phyloP scores from a whole-genome alignment of 805 yeast genomes.

The Yarrowia sp. region DNA sequence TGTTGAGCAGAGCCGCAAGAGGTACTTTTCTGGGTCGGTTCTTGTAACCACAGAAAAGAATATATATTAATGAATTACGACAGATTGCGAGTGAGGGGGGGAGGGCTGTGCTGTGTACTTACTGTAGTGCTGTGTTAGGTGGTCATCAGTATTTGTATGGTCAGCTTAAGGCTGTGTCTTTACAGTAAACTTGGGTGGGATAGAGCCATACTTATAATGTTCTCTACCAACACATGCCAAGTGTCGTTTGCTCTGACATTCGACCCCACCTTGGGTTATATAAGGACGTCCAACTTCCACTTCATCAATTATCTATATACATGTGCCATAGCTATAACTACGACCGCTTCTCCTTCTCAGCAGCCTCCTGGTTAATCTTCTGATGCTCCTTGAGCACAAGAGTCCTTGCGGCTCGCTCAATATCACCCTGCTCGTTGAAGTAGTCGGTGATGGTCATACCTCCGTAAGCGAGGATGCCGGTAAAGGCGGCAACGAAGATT shows the following conservation, averaged over 20 bases:
- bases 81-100: too few species aligned
- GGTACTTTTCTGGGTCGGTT: conserved; percentile 9
- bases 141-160: too few species aligned
- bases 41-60: background rate
- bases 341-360: background rate
- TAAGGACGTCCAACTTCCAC: too few species aligned
- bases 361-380: background rate
- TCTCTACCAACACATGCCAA: too few species aligned
- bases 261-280: too few species aligned
- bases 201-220: too few species aligned
- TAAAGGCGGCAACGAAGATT: conserved; percentile 6
- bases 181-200: too few species aligned
- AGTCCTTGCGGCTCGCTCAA: conserved; percentile 6
- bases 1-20: conserved; percentile 22
- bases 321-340: too few species aligned
- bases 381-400: background rate
- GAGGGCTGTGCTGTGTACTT: too few species aligned
- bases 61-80: background rate
- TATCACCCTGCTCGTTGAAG: conserved; percentile 17
- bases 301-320: background rate
- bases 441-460: conserved; percentile 21
- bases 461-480: conserved; percentile 12
- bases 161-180: too few species aligned
- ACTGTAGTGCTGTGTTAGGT: too few species aligned
- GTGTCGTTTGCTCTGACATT: too few species aligned